Conservation (phyloP, 768 basidiomycete species). For the Cyathus striatus region DNA sequence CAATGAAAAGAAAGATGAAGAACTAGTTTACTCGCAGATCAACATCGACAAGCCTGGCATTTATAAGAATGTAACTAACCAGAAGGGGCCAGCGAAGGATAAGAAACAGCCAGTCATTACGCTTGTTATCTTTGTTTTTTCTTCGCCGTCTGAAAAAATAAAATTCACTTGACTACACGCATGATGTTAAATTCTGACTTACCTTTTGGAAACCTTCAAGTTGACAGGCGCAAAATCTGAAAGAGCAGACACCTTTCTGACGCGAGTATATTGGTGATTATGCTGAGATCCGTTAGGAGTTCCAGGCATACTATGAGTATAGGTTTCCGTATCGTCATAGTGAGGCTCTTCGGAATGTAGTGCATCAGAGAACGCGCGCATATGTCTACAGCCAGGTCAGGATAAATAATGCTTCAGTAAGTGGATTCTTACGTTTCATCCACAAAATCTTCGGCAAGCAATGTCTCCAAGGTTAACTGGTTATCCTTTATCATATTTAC, state of each 20-base stretch:
- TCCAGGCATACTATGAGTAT: constrained; percentile 32
- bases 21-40: constrained; percentile 34
- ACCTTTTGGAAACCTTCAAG: constrained; percentile 69
- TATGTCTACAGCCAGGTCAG: constrained; percentile 28
- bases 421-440: constrained; percentile 57
- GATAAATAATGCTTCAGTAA: neutral
- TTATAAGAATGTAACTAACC: constrained; percentile 32
- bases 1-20: constrained; percentile 82
- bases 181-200: constrained; percentile 7
- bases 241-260: constrained; percentile 77
- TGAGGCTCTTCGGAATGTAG: constrained; percentile 55
- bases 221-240: constrained; percentile 92
- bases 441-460: constrained; percentile 55
- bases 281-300: constrained; percentile 19
- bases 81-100: constrained; percentile 85
- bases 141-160: constrained; percentile 21
- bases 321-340: constrained; percentile 28
- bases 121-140: constrained; percentile 33
- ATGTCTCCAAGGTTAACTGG: constrained; percentile 16
- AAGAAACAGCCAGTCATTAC: constrained; percentile 72
- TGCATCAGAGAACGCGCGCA: constrained; percentile 76
- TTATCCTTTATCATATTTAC: too few species aligned
- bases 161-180: neutral
- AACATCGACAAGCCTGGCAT: neutral
- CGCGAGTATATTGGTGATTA: constrained; percentile 37